A percentile compares a stretch with the other conserved stretches of the same genome.
Evolutionary conservation across 441 rosid species (phyloP).

Genomic region (Theobroma grandiflorum): DNA sequence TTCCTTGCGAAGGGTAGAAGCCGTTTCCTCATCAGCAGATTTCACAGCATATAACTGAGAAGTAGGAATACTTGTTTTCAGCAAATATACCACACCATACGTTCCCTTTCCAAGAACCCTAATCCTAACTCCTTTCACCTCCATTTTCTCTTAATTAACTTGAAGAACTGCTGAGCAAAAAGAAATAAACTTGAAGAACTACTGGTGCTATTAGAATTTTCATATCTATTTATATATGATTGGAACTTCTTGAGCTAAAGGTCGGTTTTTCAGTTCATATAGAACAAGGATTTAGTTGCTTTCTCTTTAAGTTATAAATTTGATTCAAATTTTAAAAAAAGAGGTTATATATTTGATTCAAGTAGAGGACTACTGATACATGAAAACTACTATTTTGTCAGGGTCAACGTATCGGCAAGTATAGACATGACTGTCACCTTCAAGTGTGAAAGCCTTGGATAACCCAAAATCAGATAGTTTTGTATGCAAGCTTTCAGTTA

Average conservation of each 20-base stretch:
- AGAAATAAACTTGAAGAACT: too few relatives aligned
- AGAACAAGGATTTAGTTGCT: too few relatives aligned
- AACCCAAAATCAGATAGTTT: constrained; percentile 45
- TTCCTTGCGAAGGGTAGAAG: not conserved
- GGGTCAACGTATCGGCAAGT: constrained; percentile 52
- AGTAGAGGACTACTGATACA: too few relatives aligned
- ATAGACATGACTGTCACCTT: constrained; percentile 22
- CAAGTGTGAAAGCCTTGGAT: constrained; percentile 34
- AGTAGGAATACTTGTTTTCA: not conserved
- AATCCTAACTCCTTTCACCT: not conserved
- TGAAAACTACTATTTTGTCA: not conserved
- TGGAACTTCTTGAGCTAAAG: too few relatives aligned
- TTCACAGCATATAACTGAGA: not conserved
- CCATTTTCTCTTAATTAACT: not conserved
- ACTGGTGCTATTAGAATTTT: too few relatives aligned
- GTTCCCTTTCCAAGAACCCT: not conserved
- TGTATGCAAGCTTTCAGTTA: not conserved
- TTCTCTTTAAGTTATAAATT: too few relatives aligned
- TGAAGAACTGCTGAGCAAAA: too few relatives aligned
- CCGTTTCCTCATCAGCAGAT: not conserved
- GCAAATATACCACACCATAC: not conserved
- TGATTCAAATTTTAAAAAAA: too few relatives aligned
- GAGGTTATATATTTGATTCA: too few relatives aligned
- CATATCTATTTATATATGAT: too few relatives aligned
- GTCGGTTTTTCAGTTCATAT: too few relatives aligned